Conservation (phyloP, 805 yeast species). For the Blastobotrys terrestris region DNA sequence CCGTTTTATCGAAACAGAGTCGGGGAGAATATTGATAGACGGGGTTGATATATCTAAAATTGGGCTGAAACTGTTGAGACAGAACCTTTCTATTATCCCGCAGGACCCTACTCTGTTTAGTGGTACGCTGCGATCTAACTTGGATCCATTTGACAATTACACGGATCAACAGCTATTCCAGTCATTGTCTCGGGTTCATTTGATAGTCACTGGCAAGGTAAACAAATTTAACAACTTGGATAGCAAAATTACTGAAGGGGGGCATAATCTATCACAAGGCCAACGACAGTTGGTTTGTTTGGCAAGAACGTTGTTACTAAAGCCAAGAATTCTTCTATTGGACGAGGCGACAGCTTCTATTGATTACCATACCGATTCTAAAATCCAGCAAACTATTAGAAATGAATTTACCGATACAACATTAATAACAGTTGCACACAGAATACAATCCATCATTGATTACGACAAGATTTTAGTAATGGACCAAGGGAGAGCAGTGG, state of each 20-base stretch:
- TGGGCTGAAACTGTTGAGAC: slow-evolving; percentile 57
- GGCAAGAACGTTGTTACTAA: slow-evolving; percentile 68
- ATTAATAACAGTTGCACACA: slow-evolving; percentile 72
- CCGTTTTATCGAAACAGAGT: slow-evolving; percentile 46
- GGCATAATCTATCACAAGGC: slow-evolving; percentile 76
- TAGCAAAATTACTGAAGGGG: slow-evolving; percentile 57
- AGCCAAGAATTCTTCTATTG: slow-evolving; percentile 64
- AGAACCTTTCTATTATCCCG: slow-evolving; percentile 63
- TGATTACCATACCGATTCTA: slow-evolving; percentile 77
- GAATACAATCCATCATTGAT: slow-evolving; percentile 63
- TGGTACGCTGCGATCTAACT: slow-evolving; percentile 60
- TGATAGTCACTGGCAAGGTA: slow-evolving; percentile 32
- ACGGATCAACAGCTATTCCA: slow-evolving; percentile 56
- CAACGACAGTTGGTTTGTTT: slow-evolving; percentile 79
- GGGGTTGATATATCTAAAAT: slow-evolving; percentile 54
- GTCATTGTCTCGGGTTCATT: slow-evolving; percentile 55
- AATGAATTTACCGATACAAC: slow-evolving; percentile 64
- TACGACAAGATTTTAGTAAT: slow-evolving; percentile 73
- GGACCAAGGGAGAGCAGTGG: slow-evolving; percentile 64
- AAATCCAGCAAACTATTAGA: slow-evolving; percentile 64
- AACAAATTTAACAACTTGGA: slow-evolving; percentile 45
- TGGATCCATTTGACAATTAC: slow-evolving; percentile 60
- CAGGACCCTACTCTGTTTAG: slow-evolving; percentile 74
- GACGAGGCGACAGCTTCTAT: slow-evolving; percentile 72
- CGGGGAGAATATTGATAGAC: slow-evolving; percentile 56